Base-by-base conservation (phyloP, 1,284 basidiomycete species). In the Stygiomarasmius scandens region DNA sequence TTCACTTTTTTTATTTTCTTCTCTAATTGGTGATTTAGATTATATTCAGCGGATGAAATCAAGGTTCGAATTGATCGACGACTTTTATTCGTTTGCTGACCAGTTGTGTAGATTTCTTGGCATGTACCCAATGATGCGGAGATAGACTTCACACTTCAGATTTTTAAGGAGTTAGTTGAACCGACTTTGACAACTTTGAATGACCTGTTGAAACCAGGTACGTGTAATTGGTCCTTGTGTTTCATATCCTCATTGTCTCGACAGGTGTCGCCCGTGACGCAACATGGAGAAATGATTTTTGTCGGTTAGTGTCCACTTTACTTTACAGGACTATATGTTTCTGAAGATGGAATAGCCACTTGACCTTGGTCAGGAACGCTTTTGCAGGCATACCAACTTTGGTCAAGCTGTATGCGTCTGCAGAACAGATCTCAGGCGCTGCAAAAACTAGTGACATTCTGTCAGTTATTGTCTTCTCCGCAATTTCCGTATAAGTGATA, bases 281-380 rank as follows among this genome's bases (percentile, higher is more conserved):
- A 22, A 64, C 78, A 14, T 97, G 95, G 95, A 83, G 89, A 24
- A 96, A 95, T 71, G 92, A 96, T 64, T 95, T 96, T 67, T 96
- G 94, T 73, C 84, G 87, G 86, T 86, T 43, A 52, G 78, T 69
- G 23, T 44, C 57, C 38, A 48, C 29, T 25, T 56, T 23, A 29
- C 16, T 49, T 24, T 34, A 14, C n/a, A 5, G 32, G 24, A 36
- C 11, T 29, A 9, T 34, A 43, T 60, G 25, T 20, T n/a, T 55
- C 43, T 41, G 47, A 54, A 22, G 51, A 20, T 47, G 12, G 14
- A 22, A 1, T 55, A 83, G 88, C 29, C 81, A 86, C 67, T 66
- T 90, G 51, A 85, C 79, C 57, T 76, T 88, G 54, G 85, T 89
- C 61, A 83, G 82, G 49, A 83, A 87, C 66, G 86, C 84, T 0